Conservation (phyloP, 805 yeast species). For the Saturnispora ahearnii region DNA sequence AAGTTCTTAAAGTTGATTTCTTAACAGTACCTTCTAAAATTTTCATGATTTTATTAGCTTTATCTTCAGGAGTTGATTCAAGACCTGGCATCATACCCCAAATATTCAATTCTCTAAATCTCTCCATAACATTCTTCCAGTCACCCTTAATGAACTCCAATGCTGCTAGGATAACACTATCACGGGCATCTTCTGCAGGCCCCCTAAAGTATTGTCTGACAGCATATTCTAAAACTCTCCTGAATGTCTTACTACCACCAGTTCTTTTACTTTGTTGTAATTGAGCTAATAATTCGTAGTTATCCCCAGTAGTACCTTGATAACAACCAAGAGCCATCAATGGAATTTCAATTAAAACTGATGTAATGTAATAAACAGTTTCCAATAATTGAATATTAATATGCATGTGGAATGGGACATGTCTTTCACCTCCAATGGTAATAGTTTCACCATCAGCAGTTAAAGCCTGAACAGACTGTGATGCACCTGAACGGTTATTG, state of each 20-base stretch:
- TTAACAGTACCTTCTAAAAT: constrained; percentile 64
- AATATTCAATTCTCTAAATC: constrained; percentile 67
- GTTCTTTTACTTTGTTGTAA: constrained; percentile 13
- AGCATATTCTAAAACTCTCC: constrained; percentile 83
- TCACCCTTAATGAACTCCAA: constrained; percentile 80
- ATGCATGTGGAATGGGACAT: constrained; percentile 97
- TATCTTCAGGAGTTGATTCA: constrained; percentile 36
- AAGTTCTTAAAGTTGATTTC: constrained; percentile 88
- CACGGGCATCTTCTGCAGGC: constrained; percentile 95
- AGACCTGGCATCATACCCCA: constrained; percentile 45
- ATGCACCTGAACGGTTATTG: constrained; percentile 44
- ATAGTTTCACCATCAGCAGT: constrained; percentile 9
- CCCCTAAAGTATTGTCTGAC: constrained; percentile 94
- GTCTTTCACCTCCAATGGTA: constrained; percentile 40
- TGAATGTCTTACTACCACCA: constrained; percentile 55
- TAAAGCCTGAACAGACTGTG: constrained; percentile 28
- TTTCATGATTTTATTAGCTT: constrained; percentile 47
- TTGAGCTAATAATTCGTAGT: constrained; percentile 10
- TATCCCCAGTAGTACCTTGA: constrained; percentile 29
- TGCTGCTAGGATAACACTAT: constrained; percentile 87
- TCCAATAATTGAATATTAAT: constrained; percentile 92
- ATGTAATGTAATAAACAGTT: constrained; percentile 84
- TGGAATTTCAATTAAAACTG: constrained; percentile 87
- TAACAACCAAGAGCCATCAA: constrained; percentile 45
- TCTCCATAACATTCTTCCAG: constrained; percentile 70